Base-by-base conservation (phyloP, 2,329 filamentous ascomycete species). In the Capronia americana region DNA sequence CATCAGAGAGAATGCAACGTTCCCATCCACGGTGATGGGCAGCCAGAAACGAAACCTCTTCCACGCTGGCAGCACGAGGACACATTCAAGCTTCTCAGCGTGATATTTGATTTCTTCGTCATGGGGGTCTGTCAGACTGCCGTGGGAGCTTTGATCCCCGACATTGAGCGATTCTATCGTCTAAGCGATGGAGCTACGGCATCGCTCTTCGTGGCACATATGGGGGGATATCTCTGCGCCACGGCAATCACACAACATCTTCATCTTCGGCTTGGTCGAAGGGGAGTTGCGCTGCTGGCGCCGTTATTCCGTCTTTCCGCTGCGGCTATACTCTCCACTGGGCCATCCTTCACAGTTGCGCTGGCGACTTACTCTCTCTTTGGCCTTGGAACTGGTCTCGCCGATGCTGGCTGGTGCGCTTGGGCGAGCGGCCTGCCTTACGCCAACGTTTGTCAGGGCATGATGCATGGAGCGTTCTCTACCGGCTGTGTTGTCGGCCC, bases 401-500 rank as follows among this genome's bases (percentile, higher is more conserved):
- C 82, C 0, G 81, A 83, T 68, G 80, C 77, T 1, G 78, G 78
- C 11, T 82, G 79, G 76, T 82, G 79, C 59, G 79, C 81, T 0
- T 83, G 80, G 80, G 80, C 79, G 0, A 81, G 76, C 0, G 76
- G 71, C 2, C 74, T 81, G 73, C 70, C 75, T 2, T 77, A 75
- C 17, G 77, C 78, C n/a, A 82, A 81, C 65, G 73, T 75, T 1
- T 73, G 79, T 2, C 76, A 77, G 20, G 80, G 80, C 0, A 64
- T 82, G 50, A 63, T 82, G 65, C 80, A 82, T 64, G 80, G 80
- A 1, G 75, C 76, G 14, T 82, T 75, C 57, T 79, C 77, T 2
- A 67, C 75, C 1, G 80, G 80, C 0, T 80, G 77, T 0, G 77
- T 78, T 0, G 26, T 74, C 4, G 80, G 79, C 0, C 80, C 80